Evolutionary conservation across 768 basidiomycete species (phyloP).

Genomic region (Mycena venus): DNA sequence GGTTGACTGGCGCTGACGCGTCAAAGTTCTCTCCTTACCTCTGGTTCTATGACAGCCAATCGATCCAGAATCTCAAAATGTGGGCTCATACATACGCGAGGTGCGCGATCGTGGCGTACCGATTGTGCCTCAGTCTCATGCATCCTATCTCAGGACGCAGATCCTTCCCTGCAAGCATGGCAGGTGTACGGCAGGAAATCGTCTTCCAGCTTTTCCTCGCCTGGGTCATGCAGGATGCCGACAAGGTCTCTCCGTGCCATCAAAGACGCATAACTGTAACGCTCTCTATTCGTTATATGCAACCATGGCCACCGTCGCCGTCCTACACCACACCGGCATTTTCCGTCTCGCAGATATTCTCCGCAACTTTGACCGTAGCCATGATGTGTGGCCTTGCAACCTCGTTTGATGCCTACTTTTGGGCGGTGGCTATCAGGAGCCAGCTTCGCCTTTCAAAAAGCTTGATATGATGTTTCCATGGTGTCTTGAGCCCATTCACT

Average conservation of each 20-base stretch:
- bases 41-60: conserved; percentile 93
- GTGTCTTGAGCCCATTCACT: conserved; percentile 92
- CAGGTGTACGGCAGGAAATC: conserved; percentile 92
- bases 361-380: conserved; percentile 96
- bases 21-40: conserved; percentile 66
- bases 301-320: conserved; percentile 80
- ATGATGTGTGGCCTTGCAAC: conserved; percentile 92
- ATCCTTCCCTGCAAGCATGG: conserved; percentile 90
- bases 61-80: conserved; percentile 84
- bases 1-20: background rate
- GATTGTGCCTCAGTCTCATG: too few species aligned
- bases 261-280: conserved; percentile 98
- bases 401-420: conserved; percentile 85
- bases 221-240: conserved; percentile 88
- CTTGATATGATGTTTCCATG: conserved; percentile 97
- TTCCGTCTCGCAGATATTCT: conserved; percentile 96
- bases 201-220: conserved; percentile 92
- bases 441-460: conserved; percentile 94
- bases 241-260: conserved; percentile 97
- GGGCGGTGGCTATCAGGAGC: conserved; percentile 81
- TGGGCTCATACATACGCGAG: conserved; percentile 85
- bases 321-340: conserved; percentile 81
- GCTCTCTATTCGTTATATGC: conserved; percentile 88
- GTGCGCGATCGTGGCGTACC: too few species aligned
- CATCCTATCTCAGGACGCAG: conserved; percentile 78